Conservation (phyloP, 495 filamentous ascomycete species). For the Baudoinia panamericana region DNA sequence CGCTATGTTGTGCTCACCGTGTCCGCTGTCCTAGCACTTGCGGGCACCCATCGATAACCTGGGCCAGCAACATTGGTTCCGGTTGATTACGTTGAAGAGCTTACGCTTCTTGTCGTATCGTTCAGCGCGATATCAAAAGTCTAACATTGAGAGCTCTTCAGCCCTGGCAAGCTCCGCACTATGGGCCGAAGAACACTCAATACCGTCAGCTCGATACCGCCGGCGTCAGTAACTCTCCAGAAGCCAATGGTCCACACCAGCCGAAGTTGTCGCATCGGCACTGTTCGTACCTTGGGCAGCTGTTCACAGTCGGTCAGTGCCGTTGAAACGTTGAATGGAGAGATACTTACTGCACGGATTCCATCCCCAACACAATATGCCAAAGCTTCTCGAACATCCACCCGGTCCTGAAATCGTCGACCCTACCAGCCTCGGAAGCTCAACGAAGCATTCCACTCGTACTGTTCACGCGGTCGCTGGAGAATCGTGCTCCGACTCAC, state of each 20-base stretch:
- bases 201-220: neutral
- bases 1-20: no score
- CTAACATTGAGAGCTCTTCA: no score
- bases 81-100: no score
- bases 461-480: neutral
- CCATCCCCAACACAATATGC: neutral
- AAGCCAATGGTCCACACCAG: neutral
- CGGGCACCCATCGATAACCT: no score
- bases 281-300: conserved; percentile 1
- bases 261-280: conserved; percentile 1
- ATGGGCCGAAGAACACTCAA: no score
- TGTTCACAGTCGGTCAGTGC: no score
- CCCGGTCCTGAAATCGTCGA: neutral
- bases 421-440: neutral
- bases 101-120: no score
- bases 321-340: no score
- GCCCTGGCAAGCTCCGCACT: no score
- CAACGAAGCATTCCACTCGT: neutral
- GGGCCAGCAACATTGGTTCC: no score
- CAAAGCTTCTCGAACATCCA: neutral
- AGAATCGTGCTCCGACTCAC: neutral
- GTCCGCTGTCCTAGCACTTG: no score
- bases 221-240: neutral
- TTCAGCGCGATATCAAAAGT: no score
- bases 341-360: neutral